Evolutionary conservation across 192 early-diverging fungal genomes (phyloP).

Genomic region (Backusella psychrophila): DNA sequence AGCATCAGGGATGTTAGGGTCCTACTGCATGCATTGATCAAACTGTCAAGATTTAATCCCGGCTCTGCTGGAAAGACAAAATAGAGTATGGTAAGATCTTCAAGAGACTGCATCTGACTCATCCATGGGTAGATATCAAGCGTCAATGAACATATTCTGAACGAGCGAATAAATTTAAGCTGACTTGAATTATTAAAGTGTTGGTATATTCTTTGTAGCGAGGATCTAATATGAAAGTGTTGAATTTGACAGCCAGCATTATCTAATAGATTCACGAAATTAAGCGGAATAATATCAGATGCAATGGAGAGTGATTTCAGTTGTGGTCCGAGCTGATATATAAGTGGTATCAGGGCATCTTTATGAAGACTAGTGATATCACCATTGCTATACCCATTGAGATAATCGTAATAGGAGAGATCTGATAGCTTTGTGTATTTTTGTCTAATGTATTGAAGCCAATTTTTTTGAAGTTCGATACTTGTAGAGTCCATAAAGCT

Average conservation of each 20-base stretch:
- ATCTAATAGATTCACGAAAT: not conserved
- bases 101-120: not conserved
- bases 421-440: not conserved
- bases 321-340: not conserved
- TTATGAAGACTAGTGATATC: not conserved
- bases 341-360: not conserved
- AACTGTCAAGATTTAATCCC: not conserved
- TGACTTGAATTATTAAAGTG: not conserved
- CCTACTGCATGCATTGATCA: not conserved
- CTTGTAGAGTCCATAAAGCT: not conserved
- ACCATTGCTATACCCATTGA: not conserved
- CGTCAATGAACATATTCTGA: not conserved
- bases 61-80: not conserved
- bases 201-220: not conserved
- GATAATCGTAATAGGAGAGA: not conserved
- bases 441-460: not conserved
- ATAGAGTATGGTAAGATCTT: not conserved
- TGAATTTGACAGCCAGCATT: not conserved
- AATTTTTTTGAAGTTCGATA: not conserved
- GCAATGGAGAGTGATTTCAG: not conserved
- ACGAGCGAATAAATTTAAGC: not conserved
- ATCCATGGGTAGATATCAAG: not conserved
- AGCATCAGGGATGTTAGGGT: not conserved
- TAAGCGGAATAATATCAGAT: not conserved
- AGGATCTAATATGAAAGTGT: not conserved